A percentile compares a stretch with the other conserved stretches of the same genome.
Conservation (phyloP, 2,329 filamentous ascomycete species). For the Tolypocladium sp. region DNA sequence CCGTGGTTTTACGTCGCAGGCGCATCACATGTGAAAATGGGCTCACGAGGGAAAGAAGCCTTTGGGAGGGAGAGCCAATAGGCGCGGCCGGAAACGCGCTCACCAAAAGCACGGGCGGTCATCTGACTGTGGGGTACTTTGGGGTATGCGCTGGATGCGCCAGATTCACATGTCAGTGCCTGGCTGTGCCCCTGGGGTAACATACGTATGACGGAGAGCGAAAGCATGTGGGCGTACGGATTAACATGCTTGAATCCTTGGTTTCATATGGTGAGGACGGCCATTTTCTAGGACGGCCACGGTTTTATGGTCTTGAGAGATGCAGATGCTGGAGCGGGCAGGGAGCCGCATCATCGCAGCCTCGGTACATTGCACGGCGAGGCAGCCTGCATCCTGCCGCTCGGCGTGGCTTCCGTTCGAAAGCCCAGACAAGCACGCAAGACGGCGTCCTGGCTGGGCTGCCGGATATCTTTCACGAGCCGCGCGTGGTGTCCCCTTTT, state of each 20-base stretch:
- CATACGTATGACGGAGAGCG: not conserved
- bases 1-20: not conserved
- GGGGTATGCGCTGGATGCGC: not conserved
- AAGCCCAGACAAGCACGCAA: not conserved
- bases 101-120: not conserved
- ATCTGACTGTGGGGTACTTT: constrained; percentile 1
- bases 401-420: not conserved
- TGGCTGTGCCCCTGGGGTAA: not conserved
- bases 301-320: not conserved
- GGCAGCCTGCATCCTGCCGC: not conserved
- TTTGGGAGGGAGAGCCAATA: not conserved
- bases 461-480: not conserved
- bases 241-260: not conserved
- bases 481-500: not conserved
- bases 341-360: not conserved
- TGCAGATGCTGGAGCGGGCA: not conserved
- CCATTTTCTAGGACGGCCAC: not conserved
- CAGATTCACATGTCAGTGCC: constrained; percentile 1
- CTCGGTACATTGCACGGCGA: not conserved
- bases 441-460: not conserved
- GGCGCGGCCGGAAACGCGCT: not conserved
- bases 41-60: not conserved
- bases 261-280: not conserved
- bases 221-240: not conserved
- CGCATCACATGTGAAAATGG: not conserved